Base-by-base conservation (phyloP, 2,329 filamentous ascomycete species). In the Xylaria arbuscula region DNA sequence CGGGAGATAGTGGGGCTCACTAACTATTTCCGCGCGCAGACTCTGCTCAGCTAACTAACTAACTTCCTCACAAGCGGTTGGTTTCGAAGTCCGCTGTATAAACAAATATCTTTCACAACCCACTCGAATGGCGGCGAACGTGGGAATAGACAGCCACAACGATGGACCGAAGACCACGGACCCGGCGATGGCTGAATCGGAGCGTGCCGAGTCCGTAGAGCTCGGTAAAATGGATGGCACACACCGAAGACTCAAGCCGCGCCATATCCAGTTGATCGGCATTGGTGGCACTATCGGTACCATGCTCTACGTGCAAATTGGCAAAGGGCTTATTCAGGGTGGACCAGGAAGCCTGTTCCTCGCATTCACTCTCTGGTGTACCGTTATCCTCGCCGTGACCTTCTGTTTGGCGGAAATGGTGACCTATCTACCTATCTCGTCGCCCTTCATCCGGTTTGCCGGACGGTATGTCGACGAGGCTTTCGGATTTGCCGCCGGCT, bases 361-460 rank as follows among this genome's bases (percentile, higher is more conserved):
- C 24, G 88, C 87, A 42, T 91, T 90, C 70, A 82, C 84, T 11
- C 80, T 90, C 45, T 90, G 88, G 88, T 89, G 87, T 75, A 83
- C 84, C 47, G 85, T 90, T 50, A 87, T 90, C 71, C 83, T 90
- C 28, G 84, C 85, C 56, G 82, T 90, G 55, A 90, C 86, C 0
- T 81, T 88, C 68, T 85, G 82, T 76, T 88, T 92, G 81, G 89
- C 90, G 13, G 92, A 93, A 77, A 93, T 93, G 90, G 91, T 92
- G 8, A 92, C 90, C 0, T 93, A 91, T 71, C 82, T 93, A 2
- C 92, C 92, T 8, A 92, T 94, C 62, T 92, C 90, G 0, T 93
- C 90, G 48, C 91, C 91, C 0, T 94, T 94, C 78, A 92, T 94
- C 76, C 89, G 90, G 32, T 93, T 94, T 74, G 92, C 92, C 3